Base-by-base conservation (phyloP, 768 basidiomycete species). In the Calocera cornea region DNA sequence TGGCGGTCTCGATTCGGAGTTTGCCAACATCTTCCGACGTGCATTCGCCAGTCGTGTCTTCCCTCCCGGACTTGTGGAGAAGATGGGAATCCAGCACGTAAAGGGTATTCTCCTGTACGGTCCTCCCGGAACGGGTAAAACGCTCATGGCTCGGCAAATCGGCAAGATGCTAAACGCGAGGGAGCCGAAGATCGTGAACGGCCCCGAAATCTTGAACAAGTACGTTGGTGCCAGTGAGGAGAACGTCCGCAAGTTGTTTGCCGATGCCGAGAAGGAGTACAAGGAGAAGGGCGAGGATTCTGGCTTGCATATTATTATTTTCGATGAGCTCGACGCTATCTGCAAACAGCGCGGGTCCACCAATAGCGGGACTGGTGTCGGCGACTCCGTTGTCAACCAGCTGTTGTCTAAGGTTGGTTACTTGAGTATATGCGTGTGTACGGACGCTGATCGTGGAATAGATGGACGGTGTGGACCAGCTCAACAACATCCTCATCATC, bases 381-480 rank as follows among this genome's bases (percentile, higher is more conserved):
- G 94, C n/a, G 97, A 99, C 76, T 97, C 88, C 22, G 91, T 98
- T 22, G 97, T 99, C 77, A 99, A 98, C 77, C 97, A 99, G 78
- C 84, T 99, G 63, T 82, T 99, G 17, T 95, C 97, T 29, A 99
- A 99, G 84, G 93, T 89, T 49, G 12, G 80, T 67, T 10, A 41
- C 38, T n/a, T 54, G n/a, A 27, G 14, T 41, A 41, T 10, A 24
- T 27, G 14, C 24, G 3, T 5, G 5, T 33, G 34, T 0, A 1
- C 8, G 34, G 16, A 7, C 24, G 33, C 34, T 17, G 17, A 41
- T 1, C 17, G 16, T n/a, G 14, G 2, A 7, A 16, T 71, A 97
- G 93, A 95, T 99, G 94, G 97, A 99, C 72, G 97, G 97, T 80
- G 95, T 99, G 12, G 97, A 99, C 75, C 90, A 92, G 79, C 81